Evolutionary conservation across 1,139 yeast species (phyloP), one percentile per base, ranked within the genome.

Genomic region (Pichia sp.): DNA sequence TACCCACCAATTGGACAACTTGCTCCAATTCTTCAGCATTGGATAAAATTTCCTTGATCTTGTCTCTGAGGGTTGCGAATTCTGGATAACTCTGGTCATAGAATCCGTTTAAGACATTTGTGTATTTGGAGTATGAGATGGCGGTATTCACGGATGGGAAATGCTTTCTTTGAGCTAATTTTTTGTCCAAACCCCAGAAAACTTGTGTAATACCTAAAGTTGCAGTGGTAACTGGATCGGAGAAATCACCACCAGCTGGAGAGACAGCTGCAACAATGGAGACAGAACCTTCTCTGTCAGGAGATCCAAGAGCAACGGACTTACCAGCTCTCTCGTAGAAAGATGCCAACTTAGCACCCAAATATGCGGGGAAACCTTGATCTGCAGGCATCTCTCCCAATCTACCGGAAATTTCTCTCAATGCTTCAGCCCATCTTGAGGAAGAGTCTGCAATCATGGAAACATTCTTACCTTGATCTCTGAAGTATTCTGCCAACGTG

Each of bases 361-460:
- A 75, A 62, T 93, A 91, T 41, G 99, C 99, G 47, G 99, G 99
- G 93, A 88, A 91, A 74, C 99, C 99, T 72, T 93, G 98, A 69
- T 91, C 99, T 45, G 99, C 99, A 60, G 99, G 99, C 99, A 91
- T 91, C 72, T 93, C 99, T 66, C 98, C 98, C 63, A 91, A 73
- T 74, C 99, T 94, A 77, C 99, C 99, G 38, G 97, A 88, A 63
- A 91, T 81, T 74, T 91, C 99, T 80, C 99, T 87, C 61, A 91
- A 75, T 43, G 99, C 99, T 69, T 91, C 99, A 33, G 99, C 99
- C 99, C 99, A 91, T 74, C 99, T 91, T 30, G 97, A 88, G 25
- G 97, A 88, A 7, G 98, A 91, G 64, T 91, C 99, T 44, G 99
- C 99, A 82, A 91, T 91, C 97, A 91, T 91, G 30, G 97, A 79